Conservation (phyloP, 225 moss, liverwort and hornwort species). For the Straminergon stramineum region DNA sequence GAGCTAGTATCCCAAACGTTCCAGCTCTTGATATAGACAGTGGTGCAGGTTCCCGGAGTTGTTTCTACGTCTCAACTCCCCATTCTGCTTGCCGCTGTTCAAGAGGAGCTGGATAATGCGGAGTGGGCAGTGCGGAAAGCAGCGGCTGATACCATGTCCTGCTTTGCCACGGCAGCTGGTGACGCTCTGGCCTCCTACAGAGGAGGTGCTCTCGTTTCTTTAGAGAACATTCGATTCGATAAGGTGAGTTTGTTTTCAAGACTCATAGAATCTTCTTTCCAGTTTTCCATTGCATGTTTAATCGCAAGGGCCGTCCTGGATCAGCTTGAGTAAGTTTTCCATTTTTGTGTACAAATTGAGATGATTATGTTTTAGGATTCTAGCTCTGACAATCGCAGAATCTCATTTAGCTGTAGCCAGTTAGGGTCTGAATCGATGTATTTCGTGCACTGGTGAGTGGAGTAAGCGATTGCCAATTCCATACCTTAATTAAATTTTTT, state of each 20-base stretch:
- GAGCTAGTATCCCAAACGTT: neutral
- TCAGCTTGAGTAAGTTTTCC: neutral
- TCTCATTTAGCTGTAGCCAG: neutral
- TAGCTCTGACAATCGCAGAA: neutral
- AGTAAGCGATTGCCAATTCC: neutral
- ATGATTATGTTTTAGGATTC: neutral
- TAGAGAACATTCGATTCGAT: conserved; percentile 82
- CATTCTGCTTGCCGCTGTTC: conserved; percentile 58
- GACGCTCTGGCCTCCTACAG: conserved; percentile 54
- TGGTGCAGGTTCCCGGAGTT: conserved; percentile 49
- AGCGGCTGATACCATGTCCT: conserved; percentile 77
- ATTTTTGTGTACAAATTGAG: neutral
- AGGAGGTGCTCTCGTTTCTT: conserved; percentile 43
- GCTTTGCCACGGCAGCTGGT: conserved; percentile 78
- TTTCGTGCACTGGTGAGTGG: neutral
- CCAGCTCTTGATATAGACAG: conserved; percentile 4
- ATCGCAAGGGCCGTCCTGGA: neutral
- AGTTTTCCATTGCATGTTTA: neutral
- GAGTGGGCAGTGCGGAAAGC: conserved; percentile 97
- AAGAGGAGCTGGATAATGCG: conserved; percentile 77
- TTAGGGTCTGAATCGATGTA: neutral
- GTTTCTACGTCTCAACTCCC: conserved; percentile 52
- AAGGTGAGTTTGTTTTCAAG: conserved; percentile 41
- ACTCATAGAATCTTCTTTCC: neutral
- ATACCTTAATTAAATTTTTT: neutral